A percentile compares a stretch with the other conserved stretches of the same genome.
Evolutionary conservation across 805 yeast genomes (phyloP).

Genomic region (Wickerhamomyces canadensis): DNA sequence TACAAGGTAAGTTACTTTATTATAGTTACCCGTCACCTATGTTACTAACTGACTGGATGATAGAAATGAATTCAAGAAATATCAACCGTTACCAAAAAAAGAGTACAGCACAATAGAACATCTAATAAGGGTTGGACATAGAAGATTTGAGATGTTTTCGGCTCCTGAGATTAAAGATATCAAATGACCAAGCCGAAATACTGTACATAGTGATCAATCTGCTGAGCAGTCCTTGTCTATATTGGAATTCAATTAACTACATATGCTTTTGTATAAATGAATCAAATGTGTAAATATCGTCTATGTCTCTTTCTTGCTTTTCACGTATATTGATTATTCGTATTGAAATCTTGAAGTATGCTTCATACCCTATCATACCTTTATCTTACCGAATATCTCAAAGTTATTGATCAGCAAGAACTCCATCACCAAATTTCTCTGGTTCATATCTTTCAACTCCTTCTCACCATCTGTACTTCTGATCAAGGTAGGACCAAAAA

Average conservation of each 20-base stretch:
- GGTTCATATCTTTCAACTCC: conserved; percentile 81
- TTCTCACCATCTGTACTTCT: conserved; percentile 73
- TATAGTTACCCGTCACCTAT: too few relatives aligned
- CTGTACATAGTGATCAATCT: too few relatives aligned
- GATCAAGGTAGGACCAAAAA: conserved; percentile 90
- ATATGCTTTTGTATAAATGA: too few relatives aligned
- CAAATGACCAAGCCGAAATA: too few relatives aligned
- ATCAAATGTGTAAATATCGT: too few relatives aligned
- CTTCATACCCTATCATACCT: too few relatives aligned
- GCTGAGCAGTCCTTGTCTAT: too few relatives aligned
- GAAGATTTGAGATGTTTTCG: conserved; percentile 66
- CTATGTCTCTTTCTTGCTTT: too few relatives aligned
- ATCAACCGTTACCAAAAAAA: conserved; percentile 55
- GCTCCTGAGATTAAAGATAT: conserved; percentile 70
- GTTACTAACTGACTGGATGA: conserved; percentile 5
- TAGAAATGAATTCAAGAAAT: conserved; percentile 58
- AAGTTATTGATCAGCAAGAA: conserved; percentile 50
- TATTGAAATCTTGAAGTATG: too few relatives aligned
- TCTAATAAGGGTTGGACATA: conserved; percentile 68
- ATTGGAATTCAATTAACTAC: too few relatives aligned
- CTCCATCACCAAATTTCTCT: conserved; percentile 74
- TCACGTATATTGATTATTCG: too few relatives aligned
- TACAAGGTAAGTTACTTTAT: not conserved
- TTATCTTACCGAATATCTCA: conserved; percentile 26
- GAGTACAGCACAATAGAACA: conserved; percentile 87